Base-by-base conservation (phyloP, 1,284 basidiomycete species). In the Psilocybe mexicana region DNA sequence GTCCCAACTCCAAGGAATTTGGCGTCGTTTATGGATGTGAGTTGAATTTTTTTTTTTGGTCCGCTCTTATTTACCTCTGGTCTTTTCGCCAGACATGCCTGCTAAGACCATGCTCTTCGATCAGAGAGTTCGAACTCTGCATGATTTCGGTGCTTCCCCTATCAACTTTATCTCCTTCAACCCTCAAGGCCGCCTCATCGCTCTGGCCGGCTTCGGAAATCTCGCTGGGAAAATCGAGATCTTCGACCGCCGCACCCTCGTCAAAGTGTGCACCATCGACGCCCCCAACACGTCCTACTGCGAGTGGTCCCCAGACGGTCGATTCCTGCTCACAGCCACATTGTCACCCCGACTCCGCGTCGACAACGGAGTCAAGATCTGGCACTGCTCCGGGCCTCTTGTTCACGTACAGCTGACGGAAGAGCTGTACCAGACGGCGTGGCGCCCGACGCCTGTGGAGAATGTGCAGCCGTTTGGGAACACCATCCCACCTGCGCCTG, bases 1-100 rank as follows among this genome's bases (percentile, higher is more conserved):
- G 88, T 67, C 95, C 96, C n/a, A 97, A 94, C 68, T 94, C 92
- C 55, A 93, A 96, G 71, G 96, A 99, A 74, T 99, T 98, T 69
- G 87, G 88, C 59, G 96, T 98, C 38, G 89, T 95, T 48, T 98
- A 98, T 71, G 96, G 96, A 65, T 98, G 93, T 94, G 68, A 74
- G 93, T 83, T 44, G 0, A 36, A 25, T 23, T 62, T 36, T 53
- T 23, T 44, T 52, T 3, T 18, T 18, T 18, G 18, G 18, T 18
- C 18, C 51, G 38, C 11, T 60, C 43, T 51, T 53, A 7, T 44
- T 30, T 36, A 43, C 45, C 47, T 47, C 35, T 38, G 38, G 35
- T 45, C 18, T 58, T 23, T 52, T 36, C 46, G 28, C 7, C 64
- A 94, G 92, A 87, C 74, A 98, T 98, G 93, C 97, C 96, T 1